Base-by-base conservation (phyloP, 768 basidiomycete species). In the Lactarius vividus region DNA sequence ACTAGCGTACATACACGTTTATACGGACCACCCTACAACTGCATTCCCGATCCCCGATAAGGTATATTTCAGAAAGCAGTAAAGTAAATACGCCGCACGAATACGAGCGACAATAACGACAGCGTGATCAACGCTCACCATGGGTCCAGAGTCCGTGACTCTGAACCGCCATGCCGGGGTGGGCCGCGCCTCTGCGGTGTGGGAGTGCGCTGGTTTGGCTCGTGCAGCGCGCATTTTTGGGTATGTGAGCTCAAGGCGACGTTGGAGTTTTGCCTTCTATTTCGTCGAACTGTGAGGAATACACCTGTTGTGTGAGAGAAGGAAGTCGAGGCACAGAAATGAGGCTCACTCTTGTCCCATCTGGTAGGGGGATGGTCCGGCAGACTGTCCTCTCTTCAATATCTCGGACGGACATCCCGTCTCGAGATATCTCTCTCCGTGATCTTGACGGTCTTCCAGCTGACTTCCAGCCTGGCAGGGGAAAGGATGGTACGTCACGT, bases 351-450 rank as follows among this genome's bases (percentile, higher is more conserved):
- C 81, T 85, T 26, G 90, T 89, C 54, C 87, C 89, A 65, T 90
- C 87, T 15, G 90, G 88, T 18, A 92, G 75, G 11, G 89, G 88
- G 44, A 90, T 81, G 29, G 85, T 87, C 66, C 89, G 82, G 67
- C 85, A 85, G 70, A 84, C 85, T 70, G 83, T 83, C 72, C 81
- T 85, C 74, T 88, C 84, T 60, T 84, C 79, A 61, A 84, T 78
- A 70, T 91, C 89, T 63, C 87, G 80, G 35, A 88, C 78, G n/a
- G 85, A 72, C 15, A 82, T 79, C 26, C 82, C 86, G 26, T 81
- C 81, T 66, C 91, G n/a, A 88, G 68, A 84, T 81, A 77, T 66
- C 61, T 42, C 80, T 82, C 73, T 91, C 89, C 15, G 79, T 77
- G 57, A 85, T 79, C 69, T 83, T 85, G 62, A 84, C 79, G 11